phyloP scores from a whole-genome alignment of 495 filamentous ascomycete genomes.

The Hypoxylon crocopeplum region DNA sequence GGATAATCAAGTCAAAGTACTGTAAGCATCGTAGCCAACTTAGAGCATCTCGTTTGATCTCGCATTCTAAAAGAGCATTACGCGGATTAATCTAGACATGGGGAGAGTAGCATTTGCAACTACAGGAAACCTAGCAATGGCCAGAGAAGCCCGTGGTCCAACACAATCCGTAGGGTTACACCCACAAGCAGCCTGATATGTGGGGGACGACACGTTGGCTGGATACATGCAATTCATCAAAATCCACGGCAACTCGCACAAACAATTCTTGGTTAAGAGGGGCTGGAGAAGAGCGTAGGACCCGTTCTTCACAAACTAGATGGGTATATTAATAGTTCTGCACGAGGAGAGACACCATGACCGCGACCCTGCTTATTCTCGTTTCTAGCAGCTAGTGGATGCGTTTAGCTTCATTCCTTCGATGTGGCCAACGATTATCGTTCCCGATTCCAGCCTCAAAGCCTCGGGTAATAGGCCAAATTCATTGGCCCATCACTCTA shows the following conservation, averaged over 20 bases:
- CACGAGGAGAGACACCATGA: constrained; percentile 24
- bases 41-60: too few relatives aligned
- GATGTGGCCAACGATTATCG: constrained; percentile 14
- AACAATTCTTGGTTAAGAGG: constrained; percentile 22
- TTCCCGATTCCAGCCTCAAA: constrained; percentile 24
- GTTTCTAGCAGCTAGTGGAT: constrained; percentile 3
- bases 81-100: not conserved
- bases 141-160: too few relatives aligned
- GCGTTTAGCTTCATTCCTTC: constrained; percentile 9
- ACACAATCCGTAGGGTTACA: constrained; percentile 31
- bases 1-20: not conserved
- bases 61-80: too few relatives aligned
- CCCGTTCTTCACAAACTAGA: constrained; percentile 8
- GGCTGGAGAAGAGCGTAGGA: constrained; percentile 3
- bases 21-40: too few relatives aligned
- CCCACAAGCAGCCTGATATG: constrained; percentile 17
- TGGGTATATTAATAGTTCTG: constrained; percentile 29
- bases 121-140: not conserved
- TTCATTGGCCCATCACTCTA: constrained; percentile 22
- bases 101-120: not conserved
- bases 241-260: constrained; percentile 33
- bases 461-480: constrained; percentile 31
- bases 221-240: constrained; percentile 33
- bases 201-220: constrained; percentile 24
- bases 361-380: too few relatives aligned